Base-by-base conservation (phyloP, 306 rosid species). In the Albizia julibrissin region DNA sequence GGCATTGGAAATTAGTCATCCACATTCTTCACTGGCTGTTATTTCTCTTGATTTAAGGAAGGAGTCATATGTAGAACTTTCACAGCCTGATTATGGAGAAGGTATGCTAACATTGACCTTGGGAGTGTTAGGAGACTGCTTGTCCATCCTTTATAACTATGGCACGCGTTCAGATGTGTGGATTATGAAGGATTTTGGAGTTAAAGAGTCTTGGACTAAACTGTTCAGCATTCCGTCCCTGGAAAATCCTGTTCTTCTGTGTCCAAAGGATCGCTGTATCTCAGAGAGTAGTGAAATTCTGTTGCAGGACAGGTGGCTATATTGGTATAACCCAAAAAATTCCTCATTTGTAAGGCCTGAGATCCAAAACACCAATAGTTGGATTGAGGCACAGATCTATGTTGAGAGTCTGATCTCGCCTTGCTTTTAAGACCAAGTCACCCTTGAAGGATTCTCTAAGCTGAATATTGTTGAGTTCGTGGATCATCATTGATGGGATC, bases 351-450 rank as follows among this genome's bases (percentile, higher is more conserved):
- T 47, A 47, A 3, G 5, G 27, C 66, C 61, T 8, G 66, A 26
- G 18, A 46, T 84, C 72, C 59, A 39, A 40, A 18, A 43, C 37
- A 18, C 16, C 40, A 2, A 3, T 3, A 10, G 39, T 10, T 52
- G 39, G 68, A 0, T 29, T 50, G 19, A 33, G 4, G 29, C 80
- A 4, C 52, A 39, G 24, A 31, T 79, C 69, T 79, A 82, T 59
- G 50, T 71, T 8, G 84, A 87, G 65, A 87, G 88, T 65, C 76
- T 87, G 77, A 66, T 84, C 70, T 84, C 86, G 72, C 90, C 90
- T 59, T 65, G 80, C 33, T 74, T 21, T 66, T 15, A 64, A 19
- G 50, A 58, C 29, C 52, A 13, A 46, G 12, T 46, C 50, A 47
- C 39, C 26, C 33, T 54, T 75, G 44, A 29, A 54, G 52, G 64